A percentile compares a stretch with the other conserved stretches of the same genome.
Conservation (phyloP, 169 alveolate species). For the Plasmodium chabaudi region DNA sequence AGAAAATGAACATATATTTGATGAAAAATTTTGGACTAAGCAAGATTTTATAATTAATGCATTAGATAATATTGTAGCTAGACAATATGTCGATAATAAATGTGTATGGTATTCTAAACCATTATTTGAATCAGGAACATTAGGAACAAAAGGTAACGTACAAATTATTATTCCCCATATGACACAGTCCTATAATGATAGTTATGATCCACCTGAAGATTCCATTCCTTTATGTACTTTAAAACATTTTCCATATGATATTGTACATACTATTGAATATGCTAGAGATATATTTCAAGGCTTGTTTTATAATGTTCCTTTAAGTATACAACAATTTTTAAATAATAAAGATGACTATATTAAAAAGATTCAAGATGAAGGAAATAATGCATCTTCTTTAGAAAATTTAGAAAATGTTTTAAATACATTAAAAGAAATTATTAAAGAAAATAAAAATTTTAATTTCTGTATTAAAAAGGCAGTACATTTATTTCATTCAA, state of each 20-base stretch:
- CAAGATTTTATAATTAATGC: conserved; percentile 97
- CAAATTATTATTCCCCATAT: conserved; percentile 96
- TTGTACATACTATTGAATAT: conserved; percentile 99
- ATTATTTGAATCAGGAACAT: conserved; percentile 98
- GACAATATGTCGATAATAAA: conserved; percentile 97
- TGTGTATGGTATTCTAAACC: conserved; percentile 99
- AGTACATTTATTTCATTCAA: conserved; percentile 87
- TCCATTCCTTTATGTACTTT: conserved; percentile 96
- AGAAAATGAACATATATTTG: conserved; percentile 96
- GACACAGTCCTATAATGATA: conserved; percentile 98
- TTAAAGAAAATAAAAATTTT: conserved; percentile 76
- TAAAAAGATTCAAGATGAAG: conserved; percentile 64
- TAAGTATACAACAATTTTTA: conserved; percentile 90
- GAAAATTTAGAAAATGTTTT: conserved; percentile 78
- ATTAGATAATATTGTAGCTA: conserved; percentile 96
- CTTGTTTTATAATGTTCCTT: conserved; percentile 94
- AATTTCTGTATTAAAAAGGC: conserved; percentile 89
- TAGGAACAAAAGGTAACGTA: conserved; percentile 98
- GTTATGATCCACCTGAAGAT: conserved; percentile 98
- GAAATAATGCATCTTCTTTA: conserved; percentile 79
- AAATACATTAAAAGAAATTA: conserved; percentile 75
- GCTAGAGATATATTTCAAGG: conserved; percentile 98
- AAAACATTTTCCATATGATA: conserved; percentile 97
- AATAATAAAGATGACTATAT: conserved; percentile 86
- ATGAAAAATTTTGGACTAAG: conserved; percentile 98